Conservation (phyloP, 768 basidiomycete species). For the Xerocomellus dryophilus region DNA sequence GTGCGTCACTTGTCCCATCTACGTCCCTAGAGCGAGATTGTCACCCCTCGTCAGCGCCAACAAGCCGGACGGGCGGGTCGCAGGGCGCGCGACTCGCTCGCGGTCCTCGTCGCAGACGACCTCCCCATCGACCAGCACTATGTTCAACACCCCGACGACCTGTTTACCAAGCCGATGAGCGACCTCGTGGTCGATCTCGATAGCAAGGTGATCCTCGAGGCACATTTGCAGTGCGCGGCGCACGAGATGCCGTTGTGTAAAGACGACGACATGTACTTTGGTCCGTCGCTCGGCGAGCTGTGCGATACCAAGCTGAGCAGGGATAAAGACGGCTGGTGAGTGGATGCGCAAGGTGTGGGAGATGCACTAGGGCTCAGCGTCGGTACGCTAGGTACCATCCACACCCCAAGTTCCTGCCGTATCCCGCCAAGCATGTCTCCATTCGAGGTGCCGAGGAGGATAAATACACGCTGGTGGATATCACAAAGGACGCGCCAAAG, state of each 20-base stretch:
- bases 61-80: constrained; percentile 88
- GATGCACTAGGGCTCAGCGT: not conserved
- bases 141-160: constrained; percentile 60
- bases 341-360: not conserved
- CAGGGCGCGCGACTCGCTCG: constrained; percentile 73
- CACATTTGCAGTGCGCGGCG: constrained; percentile 84
- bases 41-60: constrained; percentile 56
- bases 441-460: constrained; percentile 80
- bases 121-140: constrained; percentile 77
- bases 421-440: constrained; percentile 67
- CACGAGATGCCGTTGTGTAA: constrained; percentile 76
- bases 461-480: constrained; percentile 69
- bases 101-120: constrained; percentile 66
- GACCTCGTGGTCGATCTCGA: constrained; percentile 71
- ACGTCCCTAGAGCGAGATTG: not conserved
- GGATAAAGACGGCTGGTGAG: constrained; percentile 82
- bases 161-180: constrained; percentile 61
- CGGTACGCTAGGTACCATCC: constrained; percentile 67
- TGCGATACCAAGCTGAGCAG: constrained; percentile 58
- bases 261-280: constrained; percentile 73
- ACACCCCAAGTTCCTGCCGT: constrained; percentile 74
- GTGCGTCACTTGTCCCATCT: constrained; percentile 40
- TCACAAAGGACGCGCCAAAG: constrained; percentile 40
- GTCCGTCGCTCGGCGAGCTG: constrained; percentile 51
- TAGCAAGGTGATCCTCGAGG: constrained; percentile 73